phyloP scores from a whole-genome alignment of 495 filamentous ascomycete species.

The Podospora anserina region DNA sequence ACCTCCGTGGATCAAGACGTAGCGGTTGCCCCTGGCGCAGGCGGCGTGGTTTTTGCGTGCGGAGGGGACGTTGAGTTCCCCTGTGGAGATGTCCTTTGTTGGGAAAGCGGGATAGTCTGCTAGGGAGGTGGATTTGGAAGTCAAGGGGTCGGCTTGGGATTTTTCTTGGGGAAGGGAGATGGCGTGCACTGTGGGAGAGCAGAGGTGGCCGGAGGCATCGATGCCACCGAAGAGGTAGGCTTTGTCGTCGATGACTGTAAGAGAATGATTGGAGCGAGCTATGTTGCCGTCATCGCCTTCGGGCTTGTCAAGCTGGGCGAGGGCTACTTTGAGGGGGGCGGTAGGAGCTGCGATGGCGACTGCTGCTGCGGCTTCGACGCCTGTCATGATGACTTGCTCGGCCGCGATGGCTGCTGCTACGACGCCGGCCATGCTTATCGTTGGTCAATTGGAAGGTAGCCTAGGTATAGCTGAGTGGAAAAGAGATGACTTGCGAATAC shows the following conservation, averaged over 20 bases:
- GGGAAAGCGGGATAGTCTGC: constrained; percentile 25
- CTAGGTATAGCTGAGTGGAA: background rate
- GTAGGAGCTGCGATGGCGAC: constrained; percentile 41
- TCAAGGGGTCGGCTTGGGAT: constrained; percentile 6
- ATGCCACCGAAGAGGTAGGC: constrained; percentile 54
- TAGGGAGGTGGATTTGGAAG: constrained; percentile 25
- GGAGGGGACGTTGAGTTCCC: constrained; percentile 37
- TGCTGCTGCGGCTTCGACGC: constrained; percentile 38
- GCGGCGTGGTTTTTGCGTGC: constrained; percentile 44
- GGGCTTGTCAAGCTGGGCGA: constrained; percentile 33
- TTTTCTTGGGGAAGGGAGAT: constrained; percentile 37
- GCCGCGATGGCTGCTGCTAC: constrained; percentile 41
- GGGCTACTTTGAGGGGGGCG: constrained; percentile 41
- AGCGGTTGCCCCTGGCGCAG: constrained; percentile 32
- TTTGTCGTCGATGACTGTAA: constrained; percentile 46
- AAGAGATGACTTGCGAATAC: background rate
- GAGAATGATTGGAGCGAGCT: constrained; percentile 44
- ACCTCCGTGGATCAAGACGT: constrained; percentile 48
- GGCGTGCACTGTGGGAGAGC: constrained; percentile 46
- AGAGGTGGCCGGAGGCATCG: constrained; percentile 36
- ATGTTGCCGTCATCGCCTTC: constrained; percentile 33
- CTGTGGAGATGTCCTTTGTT: constrained; percentile 32
- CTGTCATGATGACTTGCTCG: constrained; percentile 44
- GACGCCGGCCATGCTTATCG: constrained; percentile 36
- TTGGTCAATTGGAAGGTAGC: background rate